Evolutionary conservation across 345 rosid genomes (phyloP), one percentile per base, ranked within the genome.

Genomic region (Carallia pectinifolia): DNA sequence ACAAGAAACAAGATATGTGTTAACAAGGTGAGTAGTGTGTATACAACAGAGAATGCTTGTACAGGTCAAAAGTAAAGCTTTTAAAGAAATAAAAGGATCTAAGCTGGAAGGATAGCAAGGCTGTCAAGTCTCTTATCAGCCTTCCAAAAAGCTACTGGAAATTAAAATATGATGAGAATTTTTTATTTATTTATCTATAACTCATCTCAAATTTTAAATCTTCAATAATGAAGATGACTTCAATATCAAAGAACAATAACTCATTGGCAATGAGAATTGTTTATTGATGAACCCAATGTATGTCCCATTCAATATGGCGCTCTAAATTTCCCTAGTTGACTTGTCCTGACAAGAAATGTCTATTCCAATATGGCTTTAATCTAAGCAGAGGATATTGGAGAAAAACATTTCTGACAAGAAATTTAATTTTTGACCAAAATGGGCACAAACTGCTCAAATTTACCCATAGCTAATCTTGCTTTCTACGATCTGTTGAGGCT

Each of bases 21-120:
- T 52, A 17, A 12, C 27, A 10, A 5, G 23, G 4, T 16, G 5
- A 9, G 13, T 40, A 16, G n/a, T 8, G 48, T 23, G 29, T 53
- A 38, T 12, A 17, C 48, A 34, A 48, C 15, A 23, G 70, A 65
- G 65, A 30, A 61, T 62, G 64, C 80, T 77, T 59, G 73, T 68
- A 38, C 4, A 36, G 58, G 80, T 77, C 76, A 77, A 80, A 82
- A 74, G 81, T 29, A 50, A 66, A 76, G 74, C 76, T 76, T 71
- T 71, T 48, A 61, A 31, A 65, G 73, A 71, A 78, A 78, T 78
- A 62, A 70, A 72, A 53, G 82, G 76, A 72, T 74, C 69, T 65
- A 39, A 61, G 73, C 40, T 77, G 76, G 73, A 69, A 12, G 61
- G 70, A 80, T 73, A 53, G 56, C 31, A 68, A 70, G 70, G 69